Percentiles rank a stretch among this genome's conserved stretches.
phyloP scores from a whole-genome alignment of 1,284 basidiomycete genomes.

The Pseudozyma hubeiensis region DNA sequence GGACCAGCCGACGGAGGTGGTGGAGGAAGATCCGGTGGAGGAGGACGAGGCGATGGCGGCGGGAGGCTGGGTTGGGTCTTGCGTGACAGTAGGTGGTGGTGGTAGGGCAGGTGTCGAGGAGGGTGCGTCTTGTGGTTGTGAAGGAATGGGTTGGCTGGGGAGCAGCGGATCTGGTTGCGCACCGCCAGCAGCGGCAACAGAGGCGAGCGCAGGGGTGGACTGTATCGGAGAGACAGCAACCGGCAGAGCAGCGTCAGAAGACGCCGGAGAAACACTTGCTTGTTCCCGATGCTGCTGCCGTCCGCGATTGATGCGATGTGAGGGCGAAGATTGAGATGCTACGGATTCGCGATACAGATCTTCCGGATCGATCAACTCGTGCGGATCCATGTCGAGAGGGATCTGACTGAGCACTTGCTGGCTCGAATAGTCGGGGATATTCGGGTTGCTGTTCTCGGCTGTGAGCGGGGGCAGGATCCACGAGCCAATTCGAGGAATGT shows the following conservation, averaged over 20 bases:
- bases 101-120: slow-evolving; percentile 27
- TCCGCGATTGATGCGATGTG: not conserved
- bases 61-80: not conserved
- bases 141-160: slow-evolving; percentile 23
- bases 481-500: slow-evolving; percentile 30
- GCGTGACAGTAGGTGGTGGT: slow-evolving; percentile 1
- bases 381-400: slow-evolving; percentile 3
- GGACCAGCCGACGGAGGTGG: slow-evolving; percentile 27
- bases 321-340: slow-evolving; percentile 9
- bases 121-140: slow-evolving; percentile 18
- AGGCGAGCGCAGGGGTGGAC: slow-evolving; percentile 23
- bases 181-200: not conserved
- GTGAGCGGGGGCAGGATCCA: slow-evolving; percentile 40
- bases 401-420: slow-evolving; percentile 40
- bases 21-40: slow-evolving; percentile 5
- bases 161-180: slow-evolving; percentile 3
- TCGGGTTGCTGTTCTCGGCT: slow-evolving; percentile 32
- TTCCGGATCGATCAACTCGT: slow-evolving; percentile 1
- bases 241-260: not conserved
- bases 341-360: not conserved
- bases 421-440: slow-evolving; percentile 16
- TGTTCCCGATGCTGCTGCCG: not conserved
- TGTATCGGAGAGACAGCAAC: slow-evolving; percentile 9
- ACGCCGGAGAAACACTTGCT: not conserved
- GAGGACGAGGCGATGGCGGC: not conserved